Percentiles rank a stretch among this genome's conserved stretches.
Conservation (phyloP, 345 rosid genomes). For the Hibiscus tridactylites region DNA sequence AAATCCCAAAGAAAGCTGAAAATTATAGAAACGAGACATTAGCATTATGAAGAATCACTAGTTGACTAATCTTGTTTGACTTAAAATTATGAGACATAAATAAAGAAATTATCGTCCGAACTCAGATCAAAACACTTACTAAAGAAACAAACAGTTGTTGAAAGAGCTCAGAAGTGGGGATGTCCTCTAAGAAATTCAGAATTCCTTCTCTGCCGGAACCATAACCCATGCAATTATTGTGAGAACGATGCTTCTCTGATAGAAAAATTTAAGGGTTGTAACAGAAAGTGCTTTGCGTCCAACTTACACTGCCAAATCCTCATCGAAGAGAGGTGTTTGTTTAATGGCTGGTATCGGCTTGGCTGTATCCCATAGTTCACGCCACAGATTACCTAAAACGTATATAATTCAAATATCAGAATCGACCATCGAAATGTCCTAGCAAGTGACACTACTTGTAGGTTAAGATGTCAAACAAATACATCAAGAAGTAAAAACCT, state of each 20-base stretch:
- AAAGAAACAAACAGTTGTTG: conserved; percentile 77
- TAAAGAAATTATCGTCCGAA: not conserved
- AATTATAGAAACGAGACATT: conserved; percentile 13
- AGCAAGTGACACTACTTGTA: not conserved
- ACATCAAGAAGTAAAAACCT: not conserved
- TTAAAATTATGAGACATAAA: not conserved
- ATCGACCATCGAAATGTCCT: not conserved
- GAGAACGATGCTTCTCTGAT: conserved; percentile 8
- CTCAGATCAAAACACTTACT: conserved; percentile 36
- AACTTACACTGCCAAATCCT: conserved; percentile 94
- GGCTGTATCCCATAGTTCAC: conserved; percentile 87
- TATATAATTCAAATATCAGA: not conserved
- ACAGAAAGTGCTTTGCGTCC: conserved; percentile 3
- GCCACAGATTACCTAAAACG: conserved; percentile 86
- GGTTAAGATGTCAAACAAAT: not conserved
- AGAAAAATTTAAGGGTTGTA: not conserved
- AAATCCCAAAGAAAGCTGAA: conserved; percentile 70
- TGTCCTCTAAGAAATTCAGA: conserved; percentile 65
- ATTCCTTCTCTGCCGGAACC: conserved; percentile 69
- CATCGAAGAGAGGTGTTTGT: conserved; percentile 87
- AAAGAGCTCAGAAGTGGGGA: conserved; percentile 60
- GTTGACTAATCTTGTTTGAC: not conserved
- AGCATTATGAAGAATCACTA: conserved; percentile 8
- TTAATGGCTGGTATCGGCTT: conserved; percentile 83
- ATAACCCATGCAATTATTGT: conserved; percentile 2